phyloP scores from a whole-genome alignment of 176 grass and related monocot genomes.

The Elymus sibiricus region DNA sequence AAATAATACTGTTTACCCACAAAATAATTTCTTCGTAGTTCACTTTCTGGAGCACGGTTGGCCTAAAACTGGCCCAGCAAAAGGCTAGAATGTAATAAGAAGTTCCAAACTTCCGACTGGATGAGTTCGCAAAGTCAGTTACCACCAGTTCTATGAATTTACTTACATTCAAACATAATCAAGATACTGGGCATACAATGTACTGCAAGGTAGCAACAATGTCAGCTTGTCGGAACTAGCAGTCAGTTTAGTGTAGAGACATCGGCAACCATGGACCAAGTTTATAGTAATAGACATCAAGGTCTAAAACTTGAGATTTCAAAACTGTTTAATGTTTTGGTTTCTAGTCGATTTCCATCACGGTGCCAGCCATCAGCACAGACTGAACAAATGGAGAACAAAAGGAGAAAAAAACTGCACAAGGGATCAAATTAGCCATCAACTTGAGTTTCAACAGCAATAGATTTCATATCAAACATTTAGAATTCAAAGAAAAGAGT shows the following conservation, averaged over 20 bases:
- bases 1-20: background rate
- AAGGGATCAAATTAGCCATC: background rate
- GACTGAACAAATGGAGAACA: background rate
- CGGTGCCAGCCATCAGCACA: background rate
- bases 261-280: background rate
- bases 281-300: background rate
- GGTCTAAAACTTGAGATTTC: background rate
- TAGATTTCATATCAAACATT: background rate
- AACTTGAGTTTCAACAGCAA: conserved; percentile 21
- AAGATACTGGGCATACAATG: background rate
- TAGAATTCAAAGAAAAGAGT: background rate
- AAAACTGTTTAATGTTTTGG: background rate
- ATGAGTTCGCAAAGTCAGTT: background rate
- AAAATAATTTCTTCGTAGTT: background rate
- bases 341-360: background rate
- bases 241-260: background rate
- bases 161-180: background rate
- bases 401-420: background rate
- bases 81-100: no score
- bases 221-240: background rate
- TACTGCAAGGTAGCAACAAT: background rate
- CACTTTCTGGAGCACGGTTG: background rate
- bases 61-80: background rate
- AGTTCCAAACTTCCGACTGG: background rate
- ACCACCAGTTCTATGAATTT: background rate